Evolutionary conservation across 2,329 filamentous ascomycete species (phyloP).

Genomic region (Waltergamsia citrina): DNA sequence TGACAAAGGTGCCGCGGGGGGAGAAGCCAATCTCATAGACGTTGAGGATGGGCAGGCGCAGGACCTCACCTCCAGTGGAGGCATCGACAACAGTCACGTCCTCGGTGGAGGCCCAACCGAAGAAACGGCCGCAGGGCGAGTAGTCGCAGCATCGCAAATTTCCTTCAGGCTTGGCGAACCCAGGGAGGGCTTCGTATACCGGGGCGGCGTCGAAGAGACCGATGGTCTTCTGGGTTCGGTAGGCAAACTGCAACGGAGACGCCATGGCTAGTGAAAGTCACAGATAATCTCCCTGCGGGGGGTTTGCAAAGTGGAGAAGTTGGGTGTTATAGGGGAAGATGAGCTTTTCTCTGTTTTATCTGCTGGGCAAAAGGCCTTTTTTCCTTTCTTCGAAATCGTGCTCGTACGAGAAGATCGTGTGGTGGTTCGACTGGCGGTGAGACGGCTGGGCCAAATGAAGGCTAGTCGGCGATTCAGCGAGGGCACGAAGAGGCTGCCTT

Average conservation of each 20-base stretch:
- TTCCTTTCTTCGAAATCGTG: neutral
- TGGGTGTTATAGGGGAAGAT: neutral
- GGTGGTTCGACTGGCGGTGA: neutral
- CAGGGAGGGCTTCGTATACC: slow-evolving; percentile 74
- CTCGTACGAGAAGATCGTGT: neutral
- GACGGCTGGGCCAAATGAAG: neutral
- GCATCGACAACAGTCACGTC: slow-evolving; percentile 80
- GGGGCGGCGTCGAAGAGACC: slow-evolving; percentile 88
- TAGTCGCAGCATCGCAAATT: slow-evolving; percentile 93
- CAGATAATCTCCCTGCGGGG: slow-evolving; percentile 32
- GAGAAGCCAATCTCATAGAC: slow-evolving; percentile 96
- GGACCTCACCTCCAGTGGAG: slow-evolving; percentile 62
- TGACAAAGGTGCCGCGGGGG: slow-evolving; percentile 81
- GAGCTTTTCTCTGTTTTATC: neutral
- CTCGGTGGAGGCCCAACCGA: slow-evolving; percentile 87
- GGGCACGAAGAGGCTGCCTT: too few species aligned
- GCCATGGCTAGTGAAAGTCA: slow-evolving; percentile 94
- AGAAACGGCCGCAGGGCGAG: slow-evolving; percentile 91
- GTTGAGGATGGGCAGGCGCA: slow-evolving; percentile 67
- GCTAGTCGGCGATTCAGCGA: neutral
- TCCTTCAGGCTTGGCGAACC: slow-evolving; percentile 81
- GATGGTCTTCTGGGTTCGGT: slow-evolving; percentile 94
- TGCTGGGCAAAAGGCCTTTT: neutral
- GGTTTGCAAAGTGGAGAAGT: slow-evolving; percentile 2
- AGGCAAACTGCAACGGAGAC: slow-evolving; percentile 88